Base-by-base conservation (phyloP, 2,329 filamentous ascomycete genomes). In the Fusarium armeniacum region DNA sequence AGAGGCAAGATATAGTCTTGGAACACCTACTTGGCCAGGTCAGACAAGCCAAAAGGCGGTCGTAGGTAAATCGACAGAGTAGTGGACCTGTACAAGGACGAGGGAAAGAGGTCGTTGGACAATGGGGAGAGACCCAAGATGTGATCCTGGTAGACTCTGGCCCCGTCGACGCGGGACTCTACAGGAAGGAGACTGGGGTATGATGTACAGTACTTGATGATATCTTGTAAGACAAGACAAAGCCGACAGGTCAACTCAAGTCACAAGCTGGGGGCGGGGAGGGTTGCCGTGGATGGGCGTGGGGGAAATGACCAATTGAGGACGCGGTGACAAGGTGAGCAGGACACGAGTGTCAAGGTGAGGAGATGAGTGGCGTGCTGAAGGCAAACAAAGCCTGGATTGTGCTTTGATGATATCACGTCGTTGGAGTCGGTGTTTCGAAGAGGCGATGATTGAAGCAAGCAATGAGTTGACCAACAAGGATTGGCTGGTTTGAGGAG, bases 351-450 rank as follows among this genome's bases (percentile, higher is more conserved):
- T 53, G 45, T 32, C 62, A 68, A 74, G 72, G 70, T 75, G 73
- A 75, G 73, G 73, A 75, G 73, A 75, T 35, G 66, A 55, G 67
- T 75, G 73, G 73, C 63, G 73, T 75, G 50, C 45, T 38, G 44
- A 64, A 58, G 59, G 41, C 44, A 55, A 47, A 33, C 52, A 44
- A 56, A 53, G 53, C 57, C 56, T 60, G 40, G 53, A 16, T 41
- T 33, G 15, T 52, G 46, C 47, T 35, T 67, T 30, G 36, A 41
- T 35, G 56, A 62, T 63, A 62, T 67, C 70, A 75, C 73, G 62
- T 65, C 75, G 70, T 73, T 66, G 61, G 50, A 65, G 62, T 40
- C 58, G 59, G 64, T 72, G 59, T 65, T 51, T 18, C 51, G 41
- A 46, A 46, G 50, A 51, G 55, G 63, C 12, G 22, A 49, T 32